Evolutionary conservation across 306 rosid species (phyloP).

Genomic region (Cyamopsis tetragonoloba): DNA sequence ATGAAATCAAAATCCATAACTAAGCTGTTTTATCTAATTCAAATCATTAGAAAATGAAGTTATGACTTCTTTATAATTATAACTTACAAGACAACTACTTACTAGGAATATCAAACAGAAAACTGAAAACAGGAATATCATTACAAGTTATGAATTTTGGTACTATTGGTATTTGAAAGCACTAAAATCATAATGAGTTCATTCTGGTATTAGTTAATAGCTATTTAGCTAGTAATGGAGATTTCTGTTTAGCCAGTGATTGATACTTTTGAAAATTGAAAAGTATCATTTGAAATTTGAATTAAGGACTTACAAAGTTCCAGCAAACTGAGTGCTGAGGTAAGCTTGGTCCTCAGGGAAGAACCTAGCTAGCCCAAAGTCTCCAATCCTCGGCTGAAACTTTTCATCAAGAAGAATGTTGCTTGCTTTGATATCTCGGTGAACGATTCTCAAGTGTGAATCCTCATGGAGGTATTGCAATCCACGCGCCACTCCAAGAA

Average conservation of each 20-base stretch:
- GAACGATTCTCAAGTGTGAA: constrained; percentile 81
- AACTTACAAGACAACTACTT: background rate
- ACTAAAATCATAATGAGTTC: background rate
- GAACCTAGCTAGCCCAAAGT: constrained; percentile 90
- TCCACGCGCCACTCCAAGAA: constrained; percentile 79
- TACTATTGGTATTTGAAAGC: background rate
- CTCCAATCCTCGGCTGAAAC: constrained; percentile 85
- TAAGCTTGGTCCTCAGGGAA: constrained; percentile 93
- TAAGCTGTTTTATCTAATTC: background rate
- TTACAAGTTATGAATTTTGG: too few relatives aligned
- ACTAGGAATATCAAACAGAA: background rate
- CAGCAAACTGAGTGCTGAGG: constrained; percentile 85
- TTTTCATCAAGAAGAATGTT: constrained; percentile 89
- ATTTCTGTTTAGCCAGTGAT: background rate
- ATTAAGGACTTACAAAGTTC: constrained; percentile 68
- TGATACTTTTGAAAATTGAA: background rate
- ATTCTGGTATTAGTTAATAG: background rate
- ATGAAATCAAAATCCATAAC: too few relatives aligned
- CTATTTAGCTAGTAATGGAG: too few relatives aligned
- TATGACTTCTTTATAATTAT: background rate
- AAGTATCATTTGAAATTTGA: background rate
- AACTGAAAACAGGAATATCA: too few relatives aligned
- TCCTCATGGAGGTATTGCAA: constrained; percentile 91
- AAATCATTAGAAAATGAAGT: background rate
- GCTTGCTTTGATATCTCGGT: constrained; percentile 92